Percentiles rank a stretch among this genome's conserved stretches.
phyloP scores from a whole-genome alignment of 2,329 filamentous ascomycete genomes.

The Achaetomium macrosporum region DNA sequence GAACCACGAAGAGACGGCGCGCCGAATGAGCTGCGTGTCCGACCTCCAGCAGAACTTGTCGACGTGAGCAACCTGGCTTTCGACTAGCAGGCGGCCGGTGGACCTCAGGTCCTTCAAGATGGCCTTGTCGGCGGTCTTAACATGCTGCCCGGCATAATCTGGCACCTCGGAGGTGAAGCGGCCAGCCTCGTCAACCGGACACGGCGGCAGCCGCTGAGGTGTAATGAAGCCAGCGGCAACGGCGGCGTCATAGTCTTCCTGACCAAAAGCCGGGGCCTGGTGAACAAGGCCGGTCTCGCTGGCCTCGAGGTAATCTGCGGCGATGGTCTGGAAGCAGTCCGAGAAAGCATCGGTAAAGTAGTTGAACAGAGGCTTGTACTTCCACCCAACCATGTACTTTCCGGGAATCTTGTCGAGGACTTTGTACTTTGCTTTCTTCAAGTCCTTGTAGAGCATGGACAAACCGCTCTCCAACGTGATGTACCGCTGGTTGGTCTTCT shows the following conservation, averaged over 20 bases:
- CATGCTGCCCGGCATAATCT: slow-evolving; percentile 80
- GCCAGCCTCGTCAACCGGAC: slow-evolving; percentile 77
- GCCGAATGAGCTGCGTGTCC: slow-evolving; percentile 87
- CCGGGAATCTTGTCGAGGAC: slow-evolving; percentile 73
- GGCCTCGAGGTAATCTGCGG: slow-evolving; percentile 78
- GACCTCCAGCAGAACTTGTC: slow-evolving; percentile 91
- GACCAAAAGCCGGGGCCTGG: slow-evolving; percentile 86
- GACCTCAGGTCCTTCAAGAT: slow-evolving; percentile 81
- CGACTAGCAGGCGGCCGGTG: slow-evolving; percentile 69
- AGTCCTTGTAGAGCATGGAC: slow-evolving; percentile 81
- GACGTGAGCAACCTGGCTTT: slow-evolving; percentile 81
- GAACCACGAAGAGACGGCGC: slow-evolving; percentile 93
- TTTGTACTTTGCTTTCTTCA: slow-evolving; percentile 90
- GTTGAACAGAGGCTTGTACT: slow-evolving; percentile 79
- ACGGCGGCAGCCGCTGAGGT: slow-evolving; percentile 72
- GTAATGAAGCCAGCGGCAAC: slow-evolving; percentile 69
- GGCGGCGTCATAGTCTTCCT: slow-evolving; percentile 88
- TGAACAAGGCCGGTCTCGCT: slow-evolving; percentile 90
- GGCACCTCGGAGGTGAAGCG: slow-evolving; percentile 69
- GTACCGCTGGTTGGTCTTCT: slow-evolving; percentile 74
- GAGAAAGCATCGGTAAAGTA: slow-evolving; percentile 88
- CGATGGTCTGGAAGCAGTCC: slow-evolving; percentile 77
- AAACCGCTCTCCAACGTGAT: slow-evolving; percentile 77
- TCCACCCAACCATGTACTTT: slow-evolving; percentile 79
- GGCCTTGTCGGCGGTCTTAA: slow-evolving; percentile 85